Base-by-base conservation (phyloP, 805 yeast species). In the Yamadazyma sp. region DNA sequence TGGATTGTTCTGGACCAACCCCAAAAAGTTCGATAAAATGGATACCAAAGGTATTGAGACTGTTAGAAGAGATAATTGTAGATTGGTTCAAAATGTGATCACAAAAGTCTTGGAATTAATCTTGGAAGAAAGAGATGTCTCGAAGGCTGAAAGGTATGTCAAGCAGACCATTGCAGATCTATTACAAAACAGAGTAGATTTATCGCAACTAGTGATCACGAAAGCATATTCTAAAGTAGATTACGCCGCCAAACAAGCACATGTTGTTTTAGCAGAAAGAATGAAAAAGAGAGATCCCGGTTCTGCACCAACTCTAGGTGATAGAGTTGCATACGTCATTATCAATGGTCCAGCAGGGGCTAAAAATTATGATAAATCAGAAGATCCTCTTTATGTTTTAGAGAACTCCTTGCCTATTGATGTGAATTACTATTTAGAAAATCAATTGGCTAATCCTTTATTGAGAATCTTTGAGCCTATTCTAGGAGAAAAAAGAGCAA, bases 1-100 rank as follows among this genome's bases (percentile, higher is more conserved):
- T 2, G 99, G 99, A 0, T 68, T 93, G 28, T 91, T 81, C 55
- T 93, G 98, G 98, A 93, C 98, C 0, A 75, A 77, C 30, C 82
- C 97, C 0, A 78, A 86, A n/a, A 86, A 86, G 45, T 86, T 77
- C 51, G 98, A 94, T 59, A 93, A 93, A 62, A 82, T 93, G 88
- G 99, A 93, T 58, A 91, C 97, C 22, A 93, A 93, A 55, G 99
- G 99, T 58, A 83, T 93, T 43, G 99, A 95, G 53, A 93, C 98
- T 0, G 99, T 93, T 27, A 80, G 99, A 60, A 80, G 99, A 70
- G 99, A 93, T 55, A 94, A 95, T 46, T 93, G 99, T 61, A 76
- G 95, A 27, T 66, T 93, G 47, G 98, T 94, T 4, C 96, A 89
- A 48, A 83, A 86, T 52, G 98, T 94, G 13, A 86, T 93, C 60